Base-by-base conservation (phyloP, 306 rosid genomes). In the Pueraria montana region DNA sequence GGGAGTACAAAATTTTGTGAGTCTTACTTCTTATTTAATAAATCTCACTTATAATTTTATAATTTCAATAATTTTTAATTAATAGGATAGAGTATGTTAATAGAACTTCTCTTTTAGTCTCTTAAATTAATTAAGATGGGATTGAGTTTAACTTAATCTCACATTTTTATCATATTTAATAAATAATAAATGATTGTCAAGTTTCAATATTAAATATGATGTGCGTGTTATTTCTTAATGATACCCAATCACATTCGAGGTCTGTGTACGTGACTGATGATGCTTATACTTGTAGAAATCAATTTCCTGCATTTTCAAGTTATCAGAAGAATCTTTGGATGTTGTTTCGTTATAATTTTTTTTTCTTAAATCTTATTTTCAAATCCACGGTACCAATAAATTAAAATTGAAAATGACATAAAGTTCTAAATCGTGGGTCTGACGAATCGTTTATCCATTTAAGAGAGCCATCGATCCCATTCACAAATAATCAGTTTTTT, bases 271-370 rank as follows among this genome's bases (percentile, higher is more conserved):
- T 75, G 91, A 84, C 77, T 81, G 77, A 75, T 65, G 90, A 88
- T 78, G 91, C 93, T 89, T 86, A 87, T 92, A 84, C 97, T 95
- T 90, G 97, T 87, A 90, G 92, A 89, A 95, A 89, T 85, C 97
- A 90, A 89, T 91, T 88, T 95, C 97, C 96, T 84, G 87, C 84
- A 52, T 80, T 83, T 89, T 87, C 89, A 95, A 95, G 95, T 85
- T 83, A 91, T 89, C 92, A 85, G 49, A 76, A 86, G 92, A 90
- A 89, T 91, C 91, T 88, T 89, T 64, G 46, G 86, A 89, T 76
- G 77, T 63, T 71, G 83, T 80, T 78, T 79, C 56, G 17, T 59
- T 11, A 48, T 73, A 26, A 43, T 73, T 23, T 2, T 23, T 3
- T 45, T 48, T 23, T 20, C 17, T 7, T 7, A 56, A 4, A 17